Evolutionary conservation across 768 basidiomycete genomes (phyloP).

Genomic region (Suillus weaverae): DNA sequence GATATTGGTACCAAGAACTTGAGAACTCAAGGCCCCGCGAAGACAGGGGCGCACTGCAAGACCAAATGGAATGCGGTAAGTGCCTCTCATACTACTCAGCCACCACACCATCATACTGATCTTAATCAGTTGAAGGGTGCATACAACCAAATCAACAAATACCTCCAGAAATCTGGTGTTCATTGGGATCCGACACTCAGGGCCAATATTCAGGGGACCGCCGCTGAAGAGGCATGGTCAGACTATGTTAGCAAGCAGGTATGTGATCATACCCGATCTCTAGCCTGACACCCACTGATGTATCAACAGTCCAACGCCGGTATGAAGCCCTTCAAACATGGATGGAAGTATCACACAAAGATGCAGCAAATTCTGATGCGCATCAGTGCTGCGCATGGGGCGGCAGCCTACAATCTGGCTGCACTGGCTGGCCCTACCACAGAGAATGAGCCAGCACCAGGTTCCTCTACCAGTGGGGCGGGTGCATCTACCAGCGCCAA

Average conservation of each 20-base stretch:
- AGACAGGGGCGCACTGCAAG: background rate
- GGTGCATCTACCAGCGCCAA: background rate
- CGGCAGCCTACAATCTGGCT: background rate
- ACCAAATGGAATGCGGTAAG: background rate
- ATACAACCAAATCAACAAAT: background rate
- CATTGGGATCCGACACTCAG: background rate
- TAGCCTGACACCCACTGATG: background rate
- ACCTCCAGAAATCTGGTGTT: background rate
- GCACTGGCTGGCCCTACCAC: background rate
- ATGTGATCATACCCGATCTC: background rate
- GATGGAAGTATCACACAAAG: background rate
- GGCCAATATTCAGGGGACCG: background rate
- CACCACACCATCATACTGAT: background rate
- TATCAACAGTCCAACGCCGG: background rate
- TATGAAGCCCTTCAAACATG: background rate
- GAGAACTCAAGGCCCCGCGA: background rate
- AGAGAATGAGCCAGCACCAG: background rate
- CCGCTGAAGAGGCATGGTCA: background rate
- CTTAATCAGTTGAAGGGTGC: background rate
- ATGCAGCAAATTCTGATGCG: background rate
- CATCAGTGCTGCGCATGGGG: background rate
- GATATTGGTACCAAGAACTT: background rate
- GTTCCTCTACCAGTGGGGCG: background rate
- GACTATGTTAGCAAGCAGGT: background rate
- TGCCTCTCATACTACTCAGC: background rate